Percentiles rank a stretch among this genome's conserved stretches.
These are phyloP conservation scores for Penicillium maclennaniae DNA, from an alignment of 495 filamentous ascomycete species.

Conservation along the genomic window DNA sequence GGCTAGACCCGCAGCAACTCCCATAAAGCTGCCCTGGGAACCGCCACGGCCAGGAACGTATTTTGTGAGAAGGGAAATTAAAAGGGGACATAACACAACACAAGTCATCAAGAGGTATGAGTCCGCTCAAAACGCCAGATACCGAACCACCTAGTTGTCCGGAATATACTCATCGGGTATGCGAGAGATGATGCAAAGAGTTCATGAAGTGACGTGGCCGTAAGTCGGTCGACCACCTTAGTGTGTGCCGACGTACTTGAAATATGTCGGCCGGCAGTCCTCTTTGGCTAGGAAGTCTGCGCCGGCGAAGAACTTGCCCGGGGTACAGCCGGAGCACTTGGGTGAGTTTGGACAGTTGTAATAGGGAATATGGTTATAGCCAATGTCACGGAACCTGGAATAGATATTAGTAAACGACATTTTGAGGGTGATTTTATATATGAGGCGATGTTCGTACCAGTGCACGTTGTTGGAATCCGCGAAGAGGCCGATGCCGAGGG, in stretches of 20 bases:
- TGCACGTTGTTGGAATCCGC: constrained; percentile 88
- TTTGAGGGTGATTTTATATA: background rate
- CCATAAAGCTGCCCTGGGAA: constrained; percentile 2
- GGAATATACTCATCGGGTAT: constrained; percentile 30
- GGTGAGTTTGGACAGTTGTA: constrained; percentile 97
- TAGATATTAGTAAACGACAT: constrained; percentile 4
- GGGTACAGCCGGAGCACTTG: constrained; percentile 85
- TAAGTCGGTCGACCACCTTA: constrained; percentile 34
- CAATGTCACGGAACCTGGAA: constrained; percentile 95
- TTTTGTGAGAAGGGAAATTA: constrained; percentile 15
- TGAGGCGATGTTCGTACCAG: constrained; percentile 60
- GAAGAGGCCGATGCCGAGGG: constrained; percentile 89
- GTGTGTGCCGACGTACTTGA: constrained; percentile 85
- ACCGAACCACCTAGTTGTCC: constrained; percentile 19
- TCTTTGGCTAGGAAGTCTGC: constrained; percentile 79
- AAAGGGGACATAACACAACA: constrained; percentile 21
- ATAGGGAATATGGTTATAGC: constrained; percentile 97
- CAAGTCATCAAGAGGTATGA: constrained; percentile 28
- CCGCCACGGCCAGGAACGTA: constrained; percentile 16
- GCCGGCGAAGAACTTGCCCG: constrained; percentile 84
- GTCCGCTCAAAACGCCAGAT: constrained; percentile 31
- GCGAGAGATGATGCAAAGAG: constrained; percentile 24
- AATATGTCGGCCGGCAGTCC: constrained; percentile 95
- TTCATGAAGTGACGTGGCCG: constrained; percentile 19
- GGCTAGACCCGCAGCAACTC: constrained; percentile 16